Base-by-base conservation (phyloP, 2,329 filamentous ascomycete species). In the Neonectria neomacrospora region DNA sequence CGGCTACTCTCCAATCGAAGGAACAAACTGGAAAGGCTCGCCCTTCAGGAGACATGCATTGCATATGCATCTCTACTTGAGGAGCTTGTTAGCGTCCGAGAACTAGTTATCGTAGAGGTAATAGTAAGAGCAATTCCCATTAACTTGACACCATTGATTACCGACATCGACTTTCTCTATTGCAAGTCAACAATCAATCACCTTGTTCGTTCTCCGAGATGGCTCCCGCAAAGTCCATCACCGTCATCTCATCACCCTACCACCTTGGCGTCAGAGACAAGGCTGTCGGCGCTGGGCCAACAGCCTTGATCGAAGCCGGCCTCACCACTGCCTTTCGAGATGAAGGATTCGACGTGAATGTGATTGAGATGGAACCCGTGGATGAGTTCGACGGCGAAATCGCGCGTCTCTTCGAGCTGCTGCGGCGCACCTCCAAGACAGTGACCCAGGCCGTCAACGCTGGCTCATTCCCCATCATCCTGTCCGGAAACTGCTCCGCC, bases 301-400 rank as follows among this genome's bases (percentile, higher is more conserved):
- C 74, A 23, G 71, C 71, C 20, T 73, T 80, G 14, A 70, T 70
- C n/a, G 64, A 71, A 1, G 62, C 67, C 0, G 75, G 77, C 22
- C 51, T 81, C 18, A 26, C 74, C n/a, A 16, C 69, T 14, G 55
- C 65, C 0, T 72, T 81, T 14, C 60, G 72, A 54, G 37, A 48
- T 1, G 62, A 76, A 2, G 68, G 65, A 1, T 18, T 79, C 1
- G 26, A 39, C 1, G 61, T 79, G 26, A 50, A 69, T 10, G 42
- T 74, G 18, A n/a, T 71, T 26, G 75, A 77, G 37, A 34, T 67
- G 1, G 54, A 51, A 26, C 71, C 68, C 0, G 77, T 79, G 1
- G 73, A 79, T 26, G 69, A 74, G 5, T 79, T 76, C 22, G 78
- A 80, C 45, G 79, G 79, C 50, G 79, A 80, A 16, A 80, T 80